A percentile compares a stretch with the other conserved stretches of the same genome.
These are phyloP conservation scores for Kodamaea suecica DNA, from an alignment of 1,139 yeast genomes.

Conservation along the genomic window DNA sequence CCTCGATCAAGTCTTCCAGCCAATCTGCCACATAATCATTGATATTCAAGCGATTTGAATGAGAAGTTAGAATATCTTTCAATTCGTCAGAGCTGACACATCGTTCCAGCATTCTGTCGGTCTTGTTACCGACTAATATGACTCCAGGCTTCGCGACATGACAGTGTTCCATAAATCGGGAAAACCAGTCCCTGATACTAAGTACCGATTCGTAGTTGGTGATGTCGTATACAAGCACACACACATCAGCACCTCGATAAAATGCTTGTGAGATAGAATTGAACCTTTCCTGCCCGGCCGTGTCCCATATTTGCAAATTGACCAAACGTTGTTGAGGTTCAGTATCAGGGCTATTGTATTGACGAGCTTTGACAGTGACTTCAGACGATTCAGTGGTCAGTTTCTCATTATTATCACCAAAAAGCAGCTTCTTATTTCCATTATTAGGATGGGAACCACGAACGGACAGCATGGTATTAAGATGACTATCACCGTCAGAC, in stretches of 20 bases:
- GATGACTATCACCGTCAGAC: no score
- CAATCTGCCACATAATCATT: constrained; percentile 39
- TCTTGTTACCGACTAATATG: constrained; percentile 55
- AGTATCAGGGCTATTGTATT: no score
- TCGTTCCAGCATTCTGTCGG: constrained; percentile 39
- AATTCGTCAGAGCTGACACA: constrained; percentile 43
- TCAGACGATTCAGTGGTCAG: no score
- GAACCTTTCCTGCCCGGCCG: constrained; percentile 67
- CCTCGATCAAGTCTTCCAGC: constrained; percentile 43
- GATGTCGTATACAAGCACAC: constrained; percentile 54
- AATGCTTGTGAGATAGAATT: constrained; percentile 58
- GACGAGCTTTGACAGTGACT: no score
- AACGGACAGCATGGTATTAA: no score
- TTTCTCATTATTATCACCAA: no score
- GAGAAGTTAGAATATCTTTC: constrained; percentile 34
- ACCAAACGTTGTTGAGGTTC: no score
- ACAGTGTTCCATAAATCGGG: constrained; percentile 49
- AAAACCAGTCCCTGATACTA: constrained; percentile 50
- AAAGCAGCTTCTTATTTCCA: no score
- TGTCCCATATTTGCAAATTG: constrained; percentile 60
- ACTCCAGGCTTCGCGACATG: constrained; percentile 50
- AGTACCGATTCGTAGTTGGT: constrained; percentile 54
- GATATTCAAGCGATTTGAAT: constrained; percentile 22
- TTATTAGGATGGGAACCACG: no score
- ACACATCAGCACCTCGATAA: constrained; percentile 61